phyloP scores from a whole-genome alignment of 2,329 filamentous ascomycete genomes.

The Colletotrichum tabaci region DNA sequence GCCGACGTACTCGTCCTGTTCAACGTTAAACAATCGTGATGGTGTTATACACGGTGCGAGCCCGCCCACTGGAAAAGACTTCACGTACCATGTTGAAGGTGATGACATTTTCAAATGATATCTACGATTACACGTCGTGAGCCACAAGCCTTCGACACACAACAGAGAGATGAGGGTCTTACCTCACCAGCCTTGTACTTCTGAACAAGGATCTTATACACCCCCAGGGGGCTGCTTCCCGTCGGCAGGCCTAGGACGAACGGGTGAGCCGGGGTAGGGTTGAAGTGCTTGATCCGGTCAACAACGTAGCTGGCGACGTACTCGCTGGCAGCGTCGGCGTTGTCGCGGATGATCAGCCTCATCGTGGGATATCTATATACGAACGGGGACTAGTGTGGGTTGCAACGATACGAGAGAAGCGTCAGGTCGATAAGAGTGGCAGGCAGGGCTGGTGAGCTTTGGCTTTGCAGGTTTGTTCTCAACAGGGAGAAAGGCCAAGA shows the following conservation, averaged over 20 bases:
- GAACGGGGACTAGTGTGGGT: slow-evolving; percentile 44
- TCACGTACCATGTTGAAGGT: slow-evolving; percentile 88
- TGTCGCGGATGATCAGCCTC: slow-evolving; percentile 87
- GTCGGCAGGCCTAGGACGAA: slow-evolving; percentile 90
- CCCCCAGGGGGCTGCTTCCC: slow-evolving; percentile 82
- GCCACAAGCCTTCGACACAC: not conserved
- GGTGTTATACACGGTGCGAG: not conserved
- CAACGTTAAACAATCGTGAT: slow-evolving; percentile 25
- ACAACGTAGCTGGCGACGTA: slow-evolving; percentile 89
- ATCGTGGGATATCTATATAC: slow-evolving; percentile 61
- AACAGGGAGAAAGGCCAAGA: slow-evolving; percentile 10
- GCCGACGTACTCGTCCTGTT: slow-evolving; percentile 87
- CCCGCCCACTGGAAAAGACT: not conserved
- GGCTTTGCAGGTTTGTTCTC: slow-evolving; percentile 12
- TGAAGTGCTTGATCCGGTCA: slow-evolving; percentile 84
- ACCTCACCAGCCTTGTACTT: slow-evolving; percentile 77
- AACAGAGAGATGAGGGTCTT: slow-evolving; percentile 43
- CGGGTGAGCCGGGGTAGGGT: slow-evolving; percentile 78
- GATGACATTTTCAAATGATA: slow-evolving; percentile 90
- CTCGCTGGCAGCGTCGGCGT: slow-evolving; percentile 76
- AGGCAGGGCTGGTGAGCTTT: not conserved
- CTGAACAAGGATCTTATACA: slow-evolving; percentile 83
- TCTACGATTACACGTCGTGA: slow-evolving; percentile 58
- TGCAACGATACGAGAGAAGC: slow-evolving; percentile 20
- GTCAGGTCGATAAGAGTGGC: not conserved